phyloP scores from a whole-genome alignment of 495 filamentous ascomycete genomes.

The Penicillium diatomitis region DNA sequence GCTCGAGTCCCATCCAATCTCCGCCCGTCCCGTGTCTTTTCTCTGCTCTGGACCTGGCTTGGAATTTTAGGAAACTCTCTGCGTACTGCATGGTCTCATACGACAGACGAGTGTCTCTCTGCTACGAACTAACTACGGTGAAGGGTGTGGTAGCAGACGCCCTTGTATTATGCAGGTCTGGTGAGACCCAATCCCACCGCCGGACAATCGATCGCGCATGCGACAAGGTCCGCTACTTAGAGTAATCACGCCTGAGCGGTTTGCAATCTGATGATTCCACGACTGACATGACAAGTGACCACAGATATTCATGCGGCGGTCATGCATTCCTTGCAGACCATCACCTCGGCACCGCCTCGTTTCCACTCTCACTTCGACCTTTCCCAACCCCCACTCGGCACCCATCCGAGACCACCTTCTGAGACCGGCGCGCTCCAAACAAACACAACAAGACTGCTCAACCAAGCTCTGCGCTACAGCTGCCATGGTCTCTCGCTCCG shows the following conservation, averaged over 20 bases:
- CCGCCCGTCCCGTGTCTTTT: neutral
- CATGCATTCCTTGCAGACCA: slow-evolving; percentile 28
- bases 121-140: no score
- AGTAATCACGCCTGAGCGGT: neutral
- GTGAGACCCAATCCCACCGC: slow-evolving; percentile 14
- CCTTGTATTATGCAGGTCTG: slow-evolving; percentile 22
- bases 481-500: slow-evolving; percentile 34
- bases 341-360: slow-evolving; percentile 29
- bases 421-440: slow-evolving; percentile 11
- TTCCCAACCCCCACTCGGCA: slow-evolving; percentile 10
- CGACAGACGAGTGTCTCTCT: no score
- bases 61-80: neutral
- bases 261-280: slow-evolving; percentile 7
- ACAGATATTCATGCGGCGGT: slow-evolving; percentile 18
- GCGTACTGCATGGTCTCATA: no score
- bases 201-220: slow-evolving; percentile 7
- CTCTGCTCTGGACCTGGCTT: neutral
- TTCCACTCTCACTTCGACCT: slow-evolving; percentile 12
- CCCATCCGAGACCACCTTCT: slow-evolving; percentile 18
- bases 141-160: slow-evolving; percentile 21
- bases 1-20: slow-evolving; percentile 8
- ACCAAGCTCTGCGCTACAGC: neutral
- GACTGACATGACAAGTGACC: slow-evolving; percentile 10
- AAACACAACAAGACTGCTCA: slow-evolving; percentile 1
- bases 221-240: neutral